These are phyloP conservation scores for Geranium brycei DNA, from an alignment of 345 rosid genomes.

Conservation along the genomic window DNA sequence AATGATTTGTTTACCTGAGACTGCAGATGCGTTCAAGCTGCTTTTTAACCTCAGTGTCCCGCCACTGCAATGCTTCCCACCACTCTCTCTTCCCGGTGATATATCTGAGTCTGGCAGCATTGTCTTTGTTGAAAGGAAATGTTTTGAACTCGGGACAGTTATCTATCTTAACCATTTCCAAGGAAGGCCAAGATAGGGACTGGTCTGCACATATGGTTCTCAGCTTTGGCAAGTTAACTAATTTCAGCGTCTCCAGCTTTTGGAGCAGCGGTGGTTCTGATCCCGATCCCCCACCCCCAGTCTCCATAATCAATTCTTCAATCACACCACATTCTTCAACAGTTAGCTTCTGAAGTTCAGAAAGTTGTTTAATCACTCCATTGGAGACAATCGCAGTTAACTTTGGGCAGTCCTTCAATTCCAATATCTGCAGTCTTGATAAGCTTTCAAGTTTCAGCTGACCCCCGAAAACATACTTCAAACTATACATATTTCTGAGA, in stretches of 20 bases:
- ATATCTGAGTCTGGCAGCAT: not conserved
- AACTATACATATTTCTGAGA: not conserved
- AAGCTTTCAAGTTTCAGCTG: conserved; percentile 2
- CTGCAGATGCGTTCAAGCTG: not conserved
- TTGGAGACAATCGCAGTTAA: conserved; percentile 9
- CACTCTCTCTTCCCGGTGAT: not conserved
- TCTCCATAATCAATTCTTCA: conserved; percentile 7
- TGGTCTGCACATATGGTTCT: not conserved
- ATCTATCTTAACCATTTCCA: conserved; percentile 6
- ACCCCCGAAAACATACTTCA: conserved; percentile 8
- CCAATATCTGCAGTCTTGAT: conserved; percentile 6
- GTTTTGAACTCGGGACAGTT: conserved; percentile 10
- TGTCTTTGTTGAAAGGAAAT: conserved; percentile 8
- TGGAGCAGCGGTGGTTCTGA: too few relatives aligned
- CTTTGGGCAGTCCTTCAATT: conserved; percentile 2
- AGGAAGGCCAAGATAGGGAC: conserved; percentile 11
- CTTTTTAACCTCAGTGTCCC: not conserved
- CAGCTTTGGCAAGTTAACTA: conserved; percentile 14
- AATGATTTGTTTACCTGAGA: not conserved
- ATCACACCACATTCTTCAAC: conserved; percentile 11
- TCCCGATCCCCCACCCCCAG: not conserved
- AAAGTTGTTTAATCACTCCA: conserved; percentile 12
- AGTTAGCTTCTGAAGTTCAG: conserved; percentile 7
- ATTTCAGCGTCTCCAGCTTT: conserved; percentile 7
- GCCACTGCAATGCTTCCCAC: not conserved